Percentiles rank a stretch among this genome's conserved stretches.
Conservation (phyloP, 768 basidiomycete species). For the Gymnopilus junonius region DNA sequence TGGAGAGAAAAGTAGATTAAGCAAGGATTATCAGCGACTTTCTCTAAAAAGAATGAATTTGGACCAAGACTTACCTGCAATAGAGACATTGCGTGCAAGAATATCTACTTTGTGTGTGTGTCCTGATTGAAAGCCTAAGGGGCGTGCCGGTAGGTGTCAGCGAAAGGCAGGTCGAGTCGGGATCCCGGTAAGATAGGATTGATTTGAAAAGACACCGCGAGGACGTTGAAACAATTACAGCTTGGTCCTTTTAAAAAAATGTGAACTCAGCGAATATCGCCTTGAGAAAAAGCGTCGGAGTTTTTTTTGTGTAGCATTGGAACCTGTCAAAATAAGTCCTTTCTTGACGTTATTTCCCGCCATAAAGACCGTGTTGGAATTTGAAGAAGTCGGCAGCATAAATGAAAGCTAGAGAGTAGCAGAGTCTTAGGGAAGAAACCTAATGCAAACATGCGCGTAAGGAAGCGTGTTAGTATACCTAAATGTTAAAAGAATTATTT, state of each 20-base stretch:
- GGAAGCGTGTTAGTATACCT: too few species aligned
- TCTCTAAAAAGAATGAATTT: neutral
- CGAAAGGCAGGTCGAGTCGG: neutral
- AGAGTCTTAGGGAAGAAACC: too few species aligned
- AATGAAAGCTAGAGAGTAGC: too few species aligned
- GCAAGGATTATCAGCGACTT: neutral
- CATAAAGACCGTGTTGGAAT: too few species aligned
- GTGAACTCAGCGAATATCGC: constrained; percentile 30
- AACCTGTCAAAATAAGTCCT: too few species aligned
- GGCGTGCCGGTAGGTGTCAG: neutral
- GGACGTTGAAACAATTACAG: neutral
- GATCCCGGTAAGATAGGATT: neutral
- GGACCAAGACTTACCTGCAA: neutral
- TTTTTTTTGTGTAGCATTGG: too few species aligned
- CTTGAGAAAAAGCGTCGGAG: too few species aligned
- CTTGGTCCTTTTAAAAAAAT: neutral
- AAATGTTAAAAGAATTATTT: too few species aligned
- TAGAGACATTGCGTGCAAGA: neutral
- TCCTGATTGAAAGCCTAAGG: neutral
- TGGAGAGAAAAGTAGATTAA: neutral
- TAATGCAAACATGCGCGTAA: too few species aligned
- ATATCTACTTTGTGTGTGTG: neutral
- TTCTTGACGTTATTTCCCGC: too few species aligned
- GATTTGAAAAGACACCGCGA: neutral
- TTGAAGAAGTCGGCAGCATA: too few species aligned